Base-by-base conservation (phyloP, 1,284 basidiomycete genomes). In the Chiua sp. region DNA sequence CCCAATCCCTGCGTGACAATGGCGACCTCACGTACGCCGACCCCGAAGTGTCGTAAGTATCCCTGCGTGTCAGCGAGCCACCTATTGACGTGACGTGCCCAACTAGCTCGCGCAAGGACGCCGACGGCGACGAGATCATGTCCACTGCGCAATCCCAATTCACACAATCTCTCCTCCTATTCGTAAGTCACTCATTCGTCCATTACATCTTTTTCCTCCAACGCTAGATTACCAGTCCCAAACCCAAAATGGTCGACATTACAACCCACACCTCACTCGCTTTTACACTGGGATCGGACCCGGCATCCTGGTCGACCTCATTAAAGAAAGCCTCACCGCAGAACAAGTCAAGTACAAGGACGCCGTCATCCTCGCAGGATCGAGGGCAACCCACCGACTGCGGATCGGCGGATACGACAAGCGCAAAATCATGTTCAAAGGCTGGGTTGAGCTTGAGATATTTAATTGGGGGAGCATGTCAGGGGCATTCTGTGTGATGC, bases 1-100 rank as follows among this genome's bases (percentile, higher is more conserved):
- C 90, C 0, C 80, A 89, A 64, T 82, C 85, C 7, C 69, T 96
- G 51, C 81, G 87, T 11, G 73, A 78, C 10, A 85, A 79, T 18
- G 92, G 93, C 0, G 92, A 93, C 73, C 79, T 92, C 68, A 83
- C 80, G 33, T 80, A 90, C 59, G 88, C 87, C 4, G 79, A 86
- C 33, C 90, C 87, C 8, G 75, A 80, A 48, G 68, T 86, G 53
- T 71, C 68, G 67, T 72, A 39, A 53, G 70, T 67, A 49, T 30
- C 32, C 51, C 20, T 60, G 11, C 51, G 13, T 3, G 32, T 56
- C 59, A 33, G 26, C 47, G 18, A 8, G 7, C 16, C 32, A 47
- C 20, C 18, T 15, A 28, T 22, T 28, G 46, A 60, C 30, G 28
- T 55, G 53, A 57, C n/a, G 22, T 22, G 50, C 10, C 10, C 30